phyloP scores from a whole-genome alignment of 129 eudicot species.

The Sambucus nigra region DNA sequence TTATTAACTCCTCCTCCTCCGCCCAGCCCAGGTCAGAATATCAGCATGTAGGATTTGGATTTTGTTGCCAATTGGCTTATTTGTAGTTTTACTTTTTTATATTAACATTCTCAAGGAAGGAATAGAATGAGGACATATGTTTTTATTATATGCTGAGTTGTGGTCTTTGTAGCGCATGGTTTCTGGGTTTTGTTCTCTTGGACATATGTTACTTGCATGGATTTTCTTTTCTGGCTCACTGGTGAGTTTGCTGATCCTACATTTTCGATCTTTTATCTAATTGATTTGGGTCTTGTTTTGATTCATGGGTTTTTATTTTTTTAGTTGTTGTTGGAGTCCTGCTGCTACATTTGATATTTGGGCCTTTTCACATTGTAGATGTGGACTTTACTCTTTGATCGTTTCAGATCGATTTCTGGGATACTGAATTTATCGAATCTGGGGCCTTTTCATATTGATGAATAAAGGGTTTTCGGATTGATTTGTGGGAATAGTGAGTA shows the following conservation, averaged over 20 bases:
- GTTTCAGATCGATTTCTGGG: too few relatives aligned
- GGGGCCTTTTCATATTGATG: neutral
- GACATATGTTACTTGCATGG: constrained; percentile 8
- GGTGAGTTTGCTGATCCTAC: constrained; percentile 17
- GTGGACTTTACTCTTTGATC: neutral
- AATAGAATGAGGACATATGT: constrained; percentile 10
- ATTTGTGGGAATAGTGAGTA: constrained; percentile 6
- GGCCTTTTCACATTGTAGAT: constrained; percentile 3
- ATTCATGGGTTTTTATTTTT: constrained; percentile 1
- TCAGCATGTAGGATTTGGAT: too few relatives aligned
- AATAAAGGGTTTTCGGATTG: constrained; percentile 10
- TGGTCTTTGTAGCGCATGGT: neutral
- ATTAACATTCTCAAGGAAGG: neutral
- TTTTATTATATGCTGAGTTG: constrained; percentile 1
- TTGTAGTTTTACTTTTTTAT: too few relatives aligned
- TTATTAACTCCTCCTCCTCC: too few relatives aligned
- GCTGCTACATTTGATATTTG: neutral
- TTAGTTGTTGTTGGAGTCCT: constrained; percentile 8
- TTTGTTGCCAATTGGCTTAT: too few relatives aligned
- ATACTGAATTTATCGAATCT: too few relatives aligned
- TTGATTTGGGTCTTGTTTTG: neutral
- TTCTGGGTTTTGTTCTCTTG: constrained; percentile 17
- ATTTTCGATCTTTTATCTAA: constrained; percentile 2
- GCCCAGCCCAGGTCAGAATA: too few relatives aligned
- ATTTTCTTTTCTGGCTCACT: constrained; percentile 12